Evolutionary conservation across 257 asterid species (phyloP), one percentile per base, ranked within the genome.

Genomic region (Datura wrightii): DNA sequence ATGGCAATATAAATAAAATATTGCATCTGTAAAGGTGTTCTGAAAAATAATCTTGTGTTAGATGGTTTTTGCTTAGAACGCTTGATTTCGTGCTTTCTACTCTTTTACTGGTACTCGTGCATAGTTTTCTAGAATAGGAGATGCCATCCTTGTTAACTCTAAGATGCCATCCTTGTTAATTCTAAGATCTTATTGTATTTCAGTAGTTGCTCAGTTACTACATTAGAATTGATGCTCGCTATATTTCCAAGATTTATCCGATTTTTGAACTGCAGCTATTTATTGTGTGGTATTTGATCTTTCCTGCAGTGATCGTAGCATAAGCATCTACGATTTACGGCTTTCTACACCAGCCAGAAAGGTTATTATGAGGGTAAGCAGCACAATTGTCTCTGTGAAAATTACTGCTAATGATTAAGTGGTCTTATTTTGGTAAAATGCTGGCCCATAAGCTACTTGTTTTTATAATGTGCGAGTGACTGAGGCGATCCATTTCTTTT

Each of bases 261-360:
- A 14, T 78, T 78, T 52, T 66, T 83, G 1, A 15, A 63, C 60
- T 88, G 72, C 63, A 52, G 83, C 46, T 24, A 39, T 72, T 74
- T 78, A 55, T 82, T 83, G 52, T 60, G 46, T 81, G 34, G 36
- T 56, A 59, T 55, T 62, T 55, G n/a, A 54, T 83, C 60, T 54
- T 39, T 83, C 65, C 79, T 86, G 89, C 94, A 96, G 99, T 91
- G 98, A 96, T 84, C 92, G 98, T 70, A 96, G 98, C 93, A 96
- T 96, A 83, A 85, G 93, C 39, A 90, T 96, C 88, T 96, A 91
- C 85, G 99, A 96, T 86, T 89, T 96, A 78, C 92, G 98, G 63
- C 42, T 81, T 83, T 89, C 98, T 71, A 91, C 98, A 36, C 97
- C 99, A 14, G 93, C 93, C 37, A 93, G 95, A 88, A 93, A 93